phyloP scores from a whole-genome alignment of 306 rosid species.

The Hippophae tibetana region DNA sequence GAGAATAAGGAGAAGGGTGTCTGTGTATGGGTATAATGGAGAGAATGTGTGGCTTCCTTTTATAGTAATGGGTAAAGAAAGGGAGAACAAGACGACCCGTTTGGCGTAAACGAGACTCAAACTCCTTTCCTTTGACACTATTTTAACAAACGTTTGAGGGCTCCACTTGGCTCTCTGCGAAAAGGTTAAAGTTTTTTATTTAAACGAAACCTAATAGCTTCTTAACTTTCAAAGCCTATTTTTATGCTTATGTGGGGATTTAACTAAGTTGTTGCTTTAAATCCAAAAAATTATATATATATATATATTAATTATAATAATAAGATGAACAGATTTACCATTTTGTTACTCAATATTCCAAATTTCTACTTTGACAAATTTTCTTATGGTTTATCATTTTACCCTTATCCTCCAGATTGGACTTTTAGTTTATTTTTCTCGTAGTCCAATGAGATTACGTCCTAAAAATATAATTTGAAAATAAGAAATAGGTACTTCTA shows the following conservation, averaged over 20 bases:
- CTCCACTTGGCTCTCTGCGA: constrained; percentile 9
- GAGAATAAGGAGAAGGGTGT: constrained; percentile 1
- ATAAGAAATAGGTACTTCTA: too few species aligned
- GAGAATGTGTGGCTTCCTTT: constrained; percentile 49
- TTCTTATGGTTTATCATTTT: not conserved
- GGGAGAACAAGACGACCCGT: constrained; percentile 41
- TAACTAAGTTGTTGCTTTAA: constrained; percentile 17
- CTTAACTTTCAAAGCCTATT: not conserved
- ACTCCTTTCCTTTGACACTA: constrained; percentile 36
- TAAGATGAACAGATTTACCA: too few species aligned
- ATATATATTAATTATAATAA: too few species aligned
- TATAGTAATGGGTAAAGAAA: constrained; percentile 61
- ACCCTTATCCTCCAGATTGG: not conserved
- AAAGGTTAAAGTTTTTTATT: constrained; percentile 7
- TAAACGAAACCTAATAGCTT: constrained; percentile 5
- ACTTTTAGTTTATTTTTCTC: too few species aligned
- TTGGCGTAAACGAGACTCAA: constrained; percentile 93
- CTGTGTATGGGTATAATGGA: constrained; percentile 19
- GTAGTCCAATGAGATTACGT: too few species aligned
- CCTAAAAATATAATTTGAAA: not conserved
- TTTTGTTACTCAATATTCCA: not conserved
- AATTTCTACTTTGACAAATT: not conserved
- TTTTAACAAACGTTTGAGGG: constrained; percentile 18
- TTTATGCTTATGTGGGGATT: constrained; percentile 26
- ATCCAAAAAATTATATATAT: too few species aligned